These are phyloP conservation scores for Cochlearia excelsa DNA, from an alignment of 345 rosid genomes.

Conservation along the genomic window DNA sequence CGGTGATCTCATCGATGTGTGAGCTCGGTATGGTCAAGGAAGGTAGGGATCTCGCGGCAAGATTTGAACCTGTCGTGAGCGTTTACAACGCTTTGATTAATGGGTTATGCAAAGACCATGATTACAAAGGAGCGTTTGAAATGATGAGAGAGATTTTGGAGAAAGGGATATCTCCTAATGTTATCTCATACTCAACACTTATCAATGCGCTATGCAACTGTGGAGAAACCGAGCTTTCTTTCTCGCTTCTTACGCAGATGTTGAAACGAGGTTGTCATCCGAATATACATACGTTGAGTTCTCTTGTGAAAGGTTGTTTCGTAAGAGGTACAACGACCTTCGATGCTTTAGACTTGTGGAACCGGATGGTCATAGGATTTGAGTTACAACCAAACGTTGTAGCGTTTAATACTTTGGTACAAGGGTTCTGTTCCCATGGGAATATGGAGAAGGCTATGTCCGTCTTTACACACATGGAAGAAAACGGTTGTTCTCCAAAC, in stretches of 20 bases:
- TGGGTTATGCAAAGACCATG: conserved; percentile 56
- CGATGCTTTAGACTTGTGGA: conserved; percentile 62
- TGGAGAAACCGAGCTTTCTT: conserved; percentile 53
- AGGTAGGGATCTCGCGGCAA: conserved; percentile 55
- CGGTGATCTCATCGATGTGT: conserved; percentile 73
- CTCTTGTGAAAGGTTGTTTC: conserved; percentile 72
- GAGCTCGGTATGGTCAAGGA: conserved; percentile 63
- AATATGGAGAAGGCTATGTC: conserved; percentile 53
- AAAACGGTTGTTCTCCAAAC: conserved; percentile 47
- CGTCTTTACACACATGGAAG: conserved; percentile 57
- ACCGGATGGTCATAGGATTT: conserved; percentile 45
- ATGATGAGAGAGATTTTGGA: conserved; percentile 52
- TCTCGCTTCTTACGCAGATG: conserved; percentile 67
- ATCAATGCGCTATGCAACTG: conserved; percentile 53
- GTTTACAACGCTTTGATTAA: conserved; percentile 69
- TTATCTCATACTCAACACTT: conserved; percentile 66
- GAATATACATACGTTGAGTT: conserved; percentile 60
- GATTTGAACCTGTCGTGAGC: conserved; percentile 50
- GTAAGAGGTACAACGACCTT: conserved; percentile 39
- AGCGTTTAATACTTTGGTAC: conserved; percentile 60
- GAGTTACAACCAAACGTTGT: conserved; percentile 55
- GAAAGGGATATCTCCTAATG: conserved; percentile 57
- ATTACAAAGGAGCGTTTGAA: conserved; percentile 49
- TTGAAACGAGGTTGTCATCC: conserved; percentile 66
- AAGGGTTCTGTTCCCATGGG: conserved; percentile 60